A percentile compares a stretch with the other conserved stretches of the same genome.
These are phyloP conservation scores for Fragaria iinumae DNA, from an alignment of 306 rosid species.

Conservation along the genomic window DNA sequence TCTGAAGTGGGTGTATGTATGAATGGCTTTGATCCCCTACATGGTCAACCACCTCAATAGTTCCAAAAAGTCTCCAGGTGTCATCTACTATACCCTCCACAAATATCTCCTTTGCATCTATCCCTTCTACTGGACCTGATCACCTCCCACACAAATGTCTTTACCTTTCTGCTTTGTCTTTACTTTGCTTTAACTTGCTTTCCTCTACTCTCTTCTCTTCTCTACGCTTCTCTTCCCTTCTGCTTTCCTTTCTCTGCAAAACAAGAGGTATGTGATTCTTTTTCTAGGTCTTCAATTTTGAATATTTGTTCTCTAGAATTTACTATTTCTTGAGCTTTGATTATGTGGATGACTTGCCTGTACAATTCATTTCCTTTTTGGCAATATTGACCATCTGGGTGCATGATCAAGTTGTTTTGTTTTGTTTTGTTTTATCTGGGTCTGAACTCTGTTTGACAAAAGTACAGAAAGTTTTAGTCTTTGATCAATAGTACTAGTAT, in stretches of 20 bases:
- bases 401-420: background rate
- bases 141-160: slow-evolving; percentile 24
- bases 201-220: background rate
- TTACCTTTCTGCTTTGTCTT: slow-evolving; percentile 1
- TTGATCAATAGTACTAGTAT: background rate
- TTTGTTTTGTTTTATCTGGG: background rate
- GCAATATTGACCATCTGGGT: slow-evolving; percentile 14
- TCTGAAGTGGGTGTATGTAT: background rate
- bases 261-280: slow-evolving; percentile 28
- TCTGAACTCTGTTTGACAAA: slow-evolving; percentile 7
- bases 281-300: background rate
- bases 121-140: slow-evolving; percentile 10
- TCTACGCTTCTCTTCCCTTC: background rate
- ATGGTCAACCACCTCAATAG: slow-evolving; percentile 15
- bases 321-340: background rate
- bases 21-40: background rate
- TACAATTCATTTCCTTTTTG: background rate
- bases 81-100: slow-evolving; percentile 10
- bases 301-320: background rate
- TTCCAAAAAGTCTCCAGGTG: slow-evolving; percentile 18
- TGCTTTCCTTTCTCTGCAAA: slow-evolving; percentile 16
- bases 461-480: background rate
- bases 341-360: background rate
- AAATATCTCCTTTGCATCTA: slow-evolving; percentile 27
- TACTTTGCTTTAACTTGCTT: slow-evolving; percentile 7